Evolutionary conservation across 345 rosid species (phyloP).

Genomic region (Aegle marmelos): DNA sequence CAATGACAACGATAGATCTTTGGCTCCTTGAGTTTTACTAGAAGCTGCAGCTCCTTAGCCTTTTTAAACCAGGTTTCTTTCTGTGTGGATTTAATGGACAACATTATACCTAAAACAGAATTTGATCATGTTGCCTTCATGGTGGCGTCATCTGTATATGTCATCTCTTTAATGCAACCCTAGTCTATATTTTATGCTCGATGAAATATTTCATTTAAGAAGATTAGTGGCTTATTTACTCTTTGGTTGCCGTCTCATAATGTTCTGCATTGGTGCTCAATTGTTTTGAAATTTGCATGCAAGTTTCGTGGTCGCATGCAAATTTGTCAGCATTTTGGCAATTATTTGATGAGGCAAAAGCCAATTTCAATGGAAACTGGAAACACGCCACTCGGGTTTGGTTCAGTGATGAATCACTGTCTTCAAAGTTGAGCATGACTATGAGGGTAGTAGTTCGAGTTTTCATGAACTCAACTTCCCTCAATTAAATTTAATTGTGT

Average conservation of each 20-base stretch:
- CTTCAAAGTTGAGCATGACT: too few relatives aligned
- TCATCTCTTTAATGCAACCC: conserved; percentile 4
- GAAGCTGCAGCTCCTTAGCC: conserved; percentile 5
- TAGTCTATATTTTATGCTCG: conserved; percentile 1
- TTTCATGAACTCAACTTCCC: too few relatives aligned
- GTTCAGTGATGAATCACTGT: too few relatives aligned
- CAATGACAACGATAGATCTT: not conserved
- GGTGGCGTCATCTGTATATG: conserved; percentile 15
- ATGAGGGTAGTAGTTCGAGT: too few relatives aligned
- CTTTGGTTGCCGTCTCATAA: not conserved
- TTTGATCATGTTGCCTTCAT: conserved; percentile 1
- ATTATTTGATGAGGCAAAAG: not conserved
- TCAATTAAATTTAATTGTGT: too few relatives aligned
- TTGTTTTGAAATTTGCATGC: not conserved
- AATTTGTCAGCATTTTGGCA: conserved; percentile 2
- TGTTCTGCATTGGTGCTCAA: not conserved
- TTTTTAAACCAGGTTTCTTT: not conserved
- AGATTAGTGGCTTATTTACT: not conserved
- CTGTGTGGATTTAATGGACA: not conserved
- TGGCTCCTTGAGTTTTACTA: not conserved
- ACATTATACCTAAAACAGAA: not conserved
- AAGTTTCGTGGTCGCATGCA: conserved; percentile 4
- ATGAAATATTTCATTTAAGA: not conserved
- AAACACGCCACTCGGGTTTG: too few relatives aligned
- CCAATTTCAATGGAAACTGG: not conserved